phyloP scores from a whole-genome alignment of 495 filamentous ascomycete genomes.

The Emericellopsis terricola region DNA sequence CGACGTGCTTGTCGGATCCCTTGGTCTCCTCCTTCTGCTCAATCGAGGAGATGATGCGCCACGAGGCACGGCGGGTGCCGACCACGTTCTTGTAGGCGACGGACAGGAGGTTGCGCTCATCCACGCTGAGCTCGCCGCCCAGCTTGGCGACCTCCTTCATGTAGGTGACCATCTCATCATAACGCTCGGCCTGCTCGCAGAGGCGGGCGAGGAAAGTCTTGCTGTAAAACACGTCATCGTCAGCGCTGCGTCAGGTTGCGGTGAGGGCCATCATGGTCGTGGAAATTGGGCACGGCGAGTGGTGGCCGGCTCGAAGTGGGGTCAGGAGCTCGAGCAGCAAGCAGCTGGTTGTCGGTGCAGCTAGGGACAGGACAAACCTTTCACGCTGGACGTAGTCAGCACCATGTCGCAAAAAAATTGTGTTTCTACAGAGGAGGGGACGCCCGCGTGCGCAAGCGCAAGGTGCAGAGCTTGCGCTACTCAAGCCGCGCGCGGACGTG shows the following conservation, averaged over 20 bases:
- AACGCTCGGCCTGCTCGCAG: constrained; percentile 99
- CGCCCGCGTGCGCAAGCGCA: too few species aligned
- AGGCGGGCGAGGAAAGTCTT: constrained; percentile 99
- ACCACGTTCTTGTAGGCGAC: constrained; percentile 99
- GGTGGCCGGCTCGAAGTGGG: background rate
- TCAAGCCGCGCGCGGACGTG: background rate
- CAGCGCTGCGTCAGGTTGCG: constrained; percentile 10
- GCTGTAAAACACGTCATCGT: constrained; percentile 35
- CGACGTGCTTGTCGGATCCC: constrained; percentile 92
- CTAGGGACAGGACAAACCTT: constrained; percentile 40
- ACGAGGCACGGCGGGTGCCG: constrained; percentile 93
- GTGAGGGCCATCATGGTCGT: too few species aligned
- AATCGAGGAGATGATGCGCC: constrained; percentile 99
- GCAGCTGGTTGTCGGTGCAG: background rate
- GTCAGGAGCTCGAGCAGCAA: background rate
- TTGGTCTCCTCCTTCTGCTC: constrained; percentile 99
- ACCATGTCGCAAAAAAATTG: constrained; percentile 6
- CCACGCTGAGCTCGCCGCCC: constrained; percentile 87
- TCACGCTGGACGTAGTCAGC: constrained; percentile 43
- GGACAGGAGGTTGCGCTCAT: constrained; percentile 97
- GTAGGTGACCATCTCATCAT: constrained; percentile 99
- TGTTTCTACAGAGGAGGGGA: constrained; percentile 24
- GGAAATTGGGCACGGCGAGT: background rate
- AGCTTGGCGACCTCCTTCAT: constrained; percentile 99
- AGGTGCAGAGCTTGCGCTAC: background rate